These are phyloP conservation scores for Chlorencoelia australis DNA, from an alignment of 2,329 filamentous ascomycete genomes.

Conservation along the genomic window DNA sequence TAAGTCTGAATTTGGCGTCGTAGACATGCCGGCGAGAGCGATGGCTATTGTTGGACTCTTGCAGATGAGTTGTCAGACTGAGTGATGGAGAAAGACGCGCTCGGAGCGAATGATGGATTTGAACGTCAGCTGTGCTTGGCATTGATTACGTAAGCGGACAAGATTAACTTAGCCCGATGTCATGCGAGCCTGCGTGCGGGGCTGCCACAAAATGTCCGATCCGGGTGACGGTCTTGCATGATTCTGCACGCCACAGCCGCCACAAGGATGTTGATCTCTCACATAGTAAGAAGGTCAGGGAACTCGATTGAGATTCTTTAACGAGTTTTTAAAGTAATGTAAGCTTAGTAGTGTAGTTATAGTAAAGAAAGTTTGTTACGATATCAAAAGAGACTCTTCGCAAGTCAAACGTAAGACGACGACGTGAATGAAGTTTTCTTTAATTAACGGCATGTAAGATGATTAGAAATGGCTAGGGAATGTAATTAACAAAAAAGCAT, in stretches of 20 bases:
- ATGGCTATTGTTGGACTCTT: conserved; percentile 1
- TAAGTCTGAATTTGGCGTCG: conserved; percentile 1
- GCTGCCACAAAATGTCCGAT: not conserved
- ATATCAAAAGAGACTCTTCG: no score
- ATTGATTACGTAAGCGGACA: no score
- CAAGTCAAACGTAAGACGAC: not conserved
- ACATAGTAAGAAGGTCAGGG: not conserved
- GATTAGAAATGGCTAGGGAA: not conserved
- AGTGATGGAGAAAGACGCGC: not conserved
- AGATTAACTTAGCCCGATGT: no score
- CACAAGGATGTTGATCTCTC: not conserved
- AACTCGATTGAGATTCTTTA: not conserved
- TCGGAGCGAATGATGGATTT: not conserved
- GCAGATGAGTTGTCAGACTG: not conserved
- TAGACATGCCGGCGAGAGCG: conserved; percentile 4
- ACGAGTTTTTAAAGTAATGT: not conserved
- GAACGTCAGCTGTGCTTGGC: not conserved
- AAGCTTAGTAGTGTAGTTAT: conserved; percentile 1
- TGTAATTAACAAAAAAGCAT: not conserved
- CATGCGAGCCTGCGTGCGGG: no score
- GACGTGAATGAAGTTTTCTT: not conserved
- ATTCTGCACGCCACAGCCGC: not conserved
- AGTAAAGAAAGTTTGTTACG: not conserved
- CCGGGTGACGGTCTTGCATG: not conserved
- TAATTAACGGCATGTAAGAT: not conserved